Conservation (phyloP, 140 eudicot species). For the Bidens hawaiensis region DNA sequence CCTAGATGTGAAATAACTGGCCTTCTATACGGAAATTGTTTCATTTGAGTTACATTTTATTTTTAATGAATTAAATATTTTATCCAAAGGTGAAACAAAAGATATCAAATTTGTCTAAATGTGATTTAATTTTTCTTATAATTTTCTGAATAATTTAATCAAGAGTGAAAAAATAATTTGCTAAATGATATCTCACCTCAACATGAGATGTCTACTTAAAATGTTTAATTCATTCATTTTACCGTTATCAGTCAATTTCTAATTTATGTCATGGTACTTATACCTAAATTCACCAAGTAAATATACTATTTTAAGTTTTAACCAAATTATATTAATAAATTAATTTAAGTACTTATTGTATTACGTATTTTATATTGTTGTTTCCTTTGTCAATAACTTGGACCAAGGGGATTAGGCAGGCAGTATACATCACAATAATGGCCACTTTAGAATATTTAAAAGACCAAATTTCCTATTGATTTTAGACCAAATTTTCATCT, state of each 20-base stretch:
- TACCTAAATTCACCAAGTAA: neutral
- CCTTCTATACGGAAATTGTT: too few species aligned
- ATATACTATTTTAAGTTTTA: too few species aligned
- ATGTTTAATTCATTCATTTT: too few species aligned
- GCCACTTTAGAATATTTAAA: neutral
- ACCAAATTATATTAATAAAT: too few species aligned
- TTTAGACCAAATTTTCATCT: neutral
- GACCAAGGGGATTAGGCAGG: slow-evolving; percentile 27
- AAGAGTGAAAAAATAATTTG: too few species aligned
- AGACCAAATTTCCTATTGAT: neutral
- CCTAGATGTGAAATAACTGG: too few species aligned
- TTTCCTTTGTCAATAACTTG: slow-evolving; percentile 33
- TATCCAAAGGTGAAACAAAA: neutral
- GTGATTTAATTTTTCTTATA: neutral
- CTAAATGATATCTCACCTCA: too few species aligned
- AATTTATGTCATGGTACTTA: neutral
- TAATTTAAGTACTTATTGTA: neutral
- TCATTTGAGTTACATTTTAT: too few species aligned
- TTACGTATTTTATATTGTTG: slow-evolving; percentile 17
- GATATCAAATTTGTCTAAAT: neutral
- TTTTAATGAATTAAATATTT: too few species aligned
- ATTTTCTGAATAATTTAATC: too few species aligned
- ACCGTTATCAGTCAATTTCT: too few species aligned
- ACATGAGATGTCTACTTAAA: too few species aligned
- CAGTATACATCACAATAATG: slow-evolving; percentile 32